Percentiles rank a stretch among this genome's conserved stretches.
phyloP scores from a whole-genome alignment of 2,329 filamentous ascomycete species.

The Verticillium longisporum region DNA sequence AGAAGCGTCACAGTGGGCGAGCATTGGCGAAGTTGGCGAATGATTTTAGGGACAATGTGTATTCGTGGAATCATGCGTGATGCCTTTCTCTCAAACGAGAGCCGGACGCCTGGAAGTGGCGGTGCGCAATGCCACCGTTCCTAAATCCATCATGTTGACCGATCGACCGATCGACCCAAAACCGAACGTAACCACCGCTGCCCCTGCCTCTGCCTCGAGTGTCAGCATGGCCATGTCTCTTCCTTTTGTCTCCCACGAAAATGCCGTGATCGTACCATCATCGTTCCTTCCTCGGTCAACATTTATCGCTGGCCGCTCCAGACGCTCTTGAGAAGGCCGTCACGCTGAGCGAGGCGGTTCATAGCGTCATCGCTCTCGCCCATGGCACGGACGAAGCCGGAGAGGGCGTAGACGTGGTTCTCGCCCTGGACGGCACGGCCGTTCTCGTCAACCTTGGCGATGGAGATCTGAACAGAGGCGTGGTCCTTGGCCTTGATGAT shows the following conservation, averaged over 20 bases:
- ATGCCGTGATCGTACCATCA: neutral
- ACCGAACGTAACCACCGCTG: conserved; percentile 6
- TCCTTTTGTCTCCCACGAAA: neutral
- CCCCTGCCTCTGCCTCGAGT: neutral
- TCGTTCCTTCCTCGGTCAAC: conserved; percentile 6
- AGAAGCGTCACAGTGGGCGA: neutral
- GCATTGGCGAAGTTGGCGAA: neutral
- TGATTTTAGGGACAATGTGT: conserved; percentile 5
- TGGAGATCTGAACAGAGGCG: conserved; percentile 92
- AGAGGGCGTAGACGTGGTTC: conserved; percentile 95
- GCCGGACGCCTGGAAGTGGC: conserved; percentile 39
- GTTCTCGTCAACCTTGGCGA: conserved; percentile 99
- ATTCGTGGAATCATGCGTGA: conserved; percentile 13
- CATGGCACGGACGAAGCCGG: conserved; percentile 95
- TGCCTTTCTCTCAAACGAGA: conserved; percentile 18
- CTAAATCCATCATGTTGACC: conserved; percentile 14
- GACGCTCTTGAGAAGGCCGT: conserved; percentile 94
- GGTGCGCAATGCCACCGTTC: conserved; percentile 12
- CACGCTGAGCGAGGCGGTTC: conserved; percentile 92
- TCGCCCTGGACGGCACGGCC: conserved; percentile 89
- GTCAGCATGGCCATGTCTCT: neutral
- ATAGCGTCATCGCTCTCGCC: conserved; percentile 96
- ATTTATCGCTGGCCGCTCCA: conserved; percentile 71
- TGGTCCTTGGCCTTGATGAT: conserved; percentile 99
- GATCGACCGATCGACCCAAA: conserved; percentile 8